Evolutionary conservation across 495 filamentous ascomycete genomes (phyloP).

Genomic region (Alectoria sarmentosa): DNA sequence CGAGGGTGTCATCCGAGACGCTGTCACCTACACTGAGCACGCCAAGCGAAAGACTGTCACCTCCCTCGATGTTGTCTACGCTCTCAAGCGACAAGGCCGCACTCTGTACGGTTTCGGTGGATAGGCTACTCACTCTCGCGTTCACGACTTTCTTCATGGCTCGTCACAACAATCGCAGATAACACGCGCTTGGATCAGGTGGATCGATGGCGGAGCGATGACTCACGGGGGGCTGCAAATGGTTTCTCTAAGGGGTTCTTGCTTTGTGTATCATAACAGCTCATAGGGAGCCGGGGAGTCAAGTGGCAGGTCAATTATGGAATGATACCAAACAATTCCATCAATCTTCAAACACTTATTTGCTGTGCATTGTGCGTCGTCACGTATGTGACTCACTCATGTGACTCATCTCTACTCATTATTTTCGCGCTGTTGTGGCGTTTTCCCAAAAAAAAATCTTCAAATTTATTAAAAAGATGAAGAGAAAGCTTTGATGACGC

Average conservation of each 20-base stretch:
- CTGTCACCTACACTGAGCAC: conserved; percentile 98
- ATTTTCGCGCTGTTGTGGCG: not conserved
- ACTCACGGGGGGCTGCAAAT: conserved; percentile 22
- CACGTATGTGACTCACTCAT: conserved; percentile 15
- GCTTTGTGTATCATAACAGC: conserved; percentile 28
- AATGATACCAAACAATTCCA: conserved; percentile 29
- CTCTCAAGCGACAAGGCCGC: conserved; percentile 91
- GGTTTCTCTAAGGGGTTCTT: conserved; percentile 19
- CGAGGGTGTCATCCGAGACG: conserved; percentile 99
- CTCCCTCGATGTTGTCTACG: conserved; percentile 94
- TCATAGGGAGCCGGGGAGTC: conserved; percentile 22
- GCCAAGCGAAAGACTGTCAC: conserved; percentile 99
- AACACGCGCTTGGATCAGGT: conserved; percentile 18
- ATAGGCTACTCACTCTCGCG: conserved; percentile 46
- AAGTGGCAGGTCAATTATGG: conserved; percentile 22
- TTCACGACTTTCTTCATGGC: conserved; percentile 23
- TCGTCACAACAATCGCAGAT: conserved; percentile 20
- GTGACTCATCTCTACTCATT: not conserved
- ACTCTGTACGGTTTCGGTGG: conserved; percentile 99
- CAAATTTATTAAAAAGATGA: too few species aligned
- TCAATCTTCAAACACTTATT: conserved; percentile 13
- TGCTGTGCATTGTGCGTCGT: not conserved
- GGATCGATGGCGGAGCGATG: conserved; percentile 17
- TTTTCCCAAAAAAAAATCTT: not conserved
- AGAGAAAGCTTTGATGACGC: not conserved